These are phyloP conservation scores for Haplographium delicatum DNA, from an alignment of 495 filamentous ascomycete species.

Conservation along the genomic window DNA sequence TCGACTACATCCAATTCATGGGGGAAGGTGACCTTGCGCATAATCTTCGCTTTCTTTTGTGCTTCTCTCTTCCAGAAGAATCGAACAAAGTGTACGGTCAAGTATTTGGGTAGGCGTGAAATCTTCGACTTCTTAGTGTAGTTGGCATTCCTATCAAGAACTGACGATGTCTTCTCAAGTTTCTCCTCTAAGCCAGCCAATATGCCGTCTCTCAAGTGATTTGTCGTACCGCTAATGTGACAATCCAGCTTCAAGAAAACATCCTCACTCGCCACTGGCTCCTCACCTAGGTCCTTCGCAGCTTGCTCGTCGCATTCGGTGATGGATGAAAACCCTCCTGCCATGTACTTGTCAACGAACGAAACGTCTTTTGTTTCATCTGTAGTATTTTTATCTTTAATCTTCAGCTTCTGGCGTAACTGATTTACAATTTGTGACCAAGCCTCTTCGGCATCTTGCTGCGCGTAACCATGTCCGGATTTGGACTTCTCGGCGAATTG, in stretches of 20 bases:
- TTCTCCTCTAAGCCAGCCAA: conserved; percentile 75
- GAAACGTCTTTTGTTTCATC: conserved; percentile 49
- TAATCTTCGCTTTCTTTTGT: conserved; percentile 98
- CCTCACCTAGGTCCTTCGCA: conserved; percentile 70
- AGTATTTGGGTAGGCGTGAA: conserved; percentile 83
- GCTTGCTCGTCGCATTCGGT: conserved; percentile 79
- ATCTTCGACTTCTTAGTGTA: conserved; percentile 92
- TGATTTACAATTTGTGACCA: conserved; percentile 96
- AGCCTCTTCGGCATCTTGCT: conserved; percentile 97
- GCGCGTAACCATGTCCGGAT: conserved; percentile 77
- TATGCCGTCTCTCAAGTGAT: conserved; percentile 86
- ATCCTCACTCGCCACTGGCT: conserved; percentile 60
- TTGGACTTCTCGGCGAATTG: conserved; percentile 87
- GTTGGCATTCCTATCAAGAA: conserved; percentile 66
- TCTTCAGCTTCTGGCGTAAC: conserved; percentile 71
- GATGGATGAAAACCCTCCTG: conserved; percentile 68
- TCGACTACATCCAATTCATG: conserved; percentile 89
- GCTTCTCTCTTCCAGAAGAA: conserved; percentile 96
- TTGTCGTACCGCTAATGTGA: conserved; percentile 80
- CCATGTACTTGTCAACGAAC: conserved; percentile 88
- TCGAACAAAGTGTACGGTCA: conserved; percentile 95
- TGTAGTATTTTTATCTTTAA: conserved; percentile 39
- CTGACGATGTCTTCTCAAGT: conserved; percentile 81
- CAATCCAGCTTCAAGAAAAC: conserved; percentile 90
- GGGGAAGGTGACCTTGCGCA: conserved; percentile 97